Conservation (phyloP, 495 filamentous ascomycete species). For the Penicillium desertorum region DNA sequence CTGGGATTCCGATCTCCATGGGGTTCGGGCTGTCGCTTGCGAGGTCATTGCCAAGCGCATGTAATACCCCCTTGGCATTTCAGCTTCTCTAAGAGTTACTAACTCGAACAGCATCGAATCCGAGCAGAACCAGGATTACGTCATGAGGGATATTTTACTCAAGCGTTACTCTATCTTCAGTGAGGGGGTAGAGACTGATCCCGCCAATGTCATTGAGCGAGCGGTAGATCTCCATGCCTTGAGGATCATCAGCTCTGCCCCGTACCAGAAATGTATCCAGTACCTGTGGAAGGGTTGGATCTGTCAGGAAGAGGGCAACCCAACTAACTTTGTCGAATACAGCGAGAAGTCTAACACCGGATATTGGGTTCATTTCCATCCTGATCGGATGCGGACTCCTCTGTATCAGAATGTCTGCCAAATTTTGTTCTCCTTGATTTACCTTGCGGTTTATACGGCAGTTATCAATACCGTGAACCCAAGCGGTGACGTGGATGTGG, state of each 20-base stretch:
- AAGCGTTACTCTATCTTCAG: conserved; percentile 84
- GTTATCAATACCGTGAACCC: conserved; percentile 92
- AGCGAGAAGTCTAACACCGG: conserved; percentile 67
- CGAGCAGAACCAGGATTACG: conserved; percentile 71
- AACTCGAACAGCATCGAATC: conserved; percentile 63
- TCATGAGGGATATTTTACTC: conserved; percentile 80
- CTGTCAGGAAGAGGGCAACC: conserved; percentile 88
- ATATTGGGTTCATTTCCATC: conserved; percentile 82
- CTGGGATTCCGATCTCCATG: conserved; percentile 86
- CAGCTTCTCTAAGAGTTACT: background rate
- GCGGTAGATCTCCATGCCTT: conserved; percentile 92
- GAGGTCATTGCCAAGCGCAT: conserved; percentile 94
- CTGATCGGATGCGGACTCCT: conserved; percentile 89
- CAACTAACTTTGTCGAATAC: conserved; percentile 81
- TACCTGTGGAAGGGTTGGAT: conserved; percentile 96
- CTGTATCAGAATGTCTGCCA: conserved; percentile 89
- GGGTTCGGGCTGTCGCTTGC: conserved; percentile 76
- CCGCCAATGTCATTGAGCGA: conserved; percentile 84
- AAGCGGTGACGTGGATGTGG: conserved; percentile 75
- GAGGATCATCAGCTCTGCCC: conserved; percentile 79
- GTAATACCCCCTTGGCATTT: conserved; percentile 33
- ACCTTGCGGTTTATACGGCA: conserved; percentile 78
- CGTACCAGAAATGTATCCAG: conserved; percentile 92
- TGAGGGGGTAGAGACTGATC: conserved; percentile 66
- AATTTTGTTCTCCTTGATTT: conserved; percentile 79